Percentiles rank a stretch among this genome's conserved stretches.
Evolutionary conservation across 352 stramenopile genomes (phyloP).

Genomic region (Phytophthora foliorum): DNA sequence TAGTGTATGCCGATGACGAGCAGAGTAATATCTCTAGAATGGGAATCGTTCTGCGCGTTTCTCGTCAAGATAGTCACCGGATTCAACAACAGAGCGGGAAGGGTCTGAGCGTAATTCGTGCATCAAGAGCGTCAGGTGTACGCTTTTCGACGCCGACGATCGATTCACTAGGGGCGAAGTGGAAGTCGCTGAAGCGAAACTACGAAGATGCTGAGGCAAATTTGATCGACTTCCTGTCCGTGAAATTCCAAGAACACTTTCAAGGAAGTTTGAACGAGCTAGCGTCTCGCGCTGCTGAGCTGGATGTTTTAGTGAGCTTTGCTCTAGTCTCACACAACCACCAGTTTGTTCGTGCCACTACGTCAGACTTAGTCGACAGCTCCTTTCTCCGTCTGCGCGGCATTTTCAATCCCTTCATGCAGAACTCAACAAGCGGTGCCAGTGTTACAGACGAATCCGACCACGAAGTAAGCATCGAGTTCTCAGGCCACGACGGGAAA

Average conservation of each 20-base stretch:
- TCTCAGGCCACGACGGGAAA: slow-evolving; percentile 20
- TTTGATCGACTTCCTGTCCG: slow-evolving; percentile 31
- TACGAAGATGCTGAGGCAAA: slow-evolving; percentile 30
- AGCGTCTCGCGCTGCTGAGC: slow-evolving; percentile 20
- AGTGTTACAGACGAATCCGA: background rate
- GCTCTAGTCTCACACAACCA: slow-evolving; percentile 42
- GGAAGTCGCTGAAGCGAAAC: slow-evolving; percentile 37
- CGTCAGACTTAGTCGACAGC: background rate
- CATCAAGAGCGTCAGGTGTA: slow-evolving; percentile 51
- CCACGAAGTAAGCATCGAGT: background rate
- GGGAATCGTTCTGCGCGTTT: slow-evolving; percentile 53
- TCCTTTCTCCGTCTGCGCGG: slow-evolving; percentile 3
- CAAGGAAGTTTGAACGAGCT: slow-evolving; percentile 21
- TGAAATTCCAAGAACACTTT: slow-evolving; percentile 21
- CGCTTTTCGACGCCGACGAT: slow-evolving; percentile 52
- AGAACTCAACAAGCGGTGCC: background rate
- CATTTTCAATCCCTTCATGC: slow-evolving; percentile 39
- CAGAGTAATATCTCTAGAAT: slow-evolving; percentile 20
- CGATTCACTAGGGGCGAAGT: slow-evolving; percentile 44
- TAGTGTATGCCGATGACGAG: slow-evolving; percentile 49
- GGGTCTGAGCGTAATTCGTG: slow-evolving; percentile 40
- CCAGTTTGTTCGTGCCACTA: slow-evolving; percentile 35
- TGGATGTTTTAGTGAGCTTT: slow-evolving; percentile 56
- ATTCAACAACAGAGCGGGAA: slow-evolving; percentile 42
- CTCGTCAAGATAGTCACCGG: slow-evolving; percentile 53